Base-by-base conservation (phyloP, 257 asterid genomes). In the Knoxia roxburghii region DNA sequence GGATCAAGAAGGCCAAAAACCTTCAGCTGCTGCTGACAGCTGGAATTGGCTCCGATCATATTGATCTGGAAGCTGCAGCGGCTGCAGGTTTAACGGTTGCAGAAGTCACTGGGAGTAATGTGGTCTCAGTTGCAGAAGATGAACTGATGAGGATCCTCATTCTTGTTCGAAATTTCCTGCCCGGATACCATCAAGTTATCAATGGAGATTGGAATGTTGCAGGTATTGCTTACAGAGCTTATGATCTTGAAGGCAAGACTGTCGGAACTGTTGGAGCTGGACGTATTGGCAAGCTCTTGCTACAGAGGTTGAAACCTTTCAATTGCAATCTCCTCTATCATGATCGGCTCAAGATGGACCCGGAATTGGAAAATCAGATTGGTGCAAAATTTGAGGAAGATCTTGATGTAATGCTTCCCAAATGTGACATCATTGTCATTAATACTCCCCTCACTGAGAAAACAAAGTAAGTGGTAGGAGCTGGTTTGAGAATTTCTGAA, bases 211-310 rank as follows among this genome's bases (percentile, higher is more conserved):
- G 99, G 99, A 79, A 94, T 46, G 98, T 94, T 57, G 93, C 98
- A 13, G 96, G 85, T 59, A 83, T 90, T 78, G 85, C 98, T 62
- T 51, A 94, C 80, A 78, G 98, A 58, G 89, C 99, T 54, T 94
- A 94, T 64, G 99, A 90, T 81, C 94, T 94, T 30, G 99, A 94
- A 80, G 98, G 96, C 10, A 94, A 94, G 84, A 94, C 98, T n/a
- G 96, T 94, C 62, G 99, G 99, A 64, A 94, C 99, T 7, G 93
- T 94, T 69, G 99, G 99, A 43, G 97, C 96, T 17, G 99, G 99
- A 29, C 89, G 96, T 4, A 90, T 94, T 50, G 99, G 99, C 32
- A 80, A 75, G 75, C 89, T 88, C 18, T 68, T 94, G 60, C 93
- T 94, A 20, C 99, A 94, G 86, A 82, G 99, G 52, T 41, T 94